A percentile compares a stretch with the other conserved stretches of the same genome.
These are phyloP conservation scores for Eragrostis nindensis DNA, from an alignment of 176 grass and related monocot species.

Conservation along the genomic window DNA sequence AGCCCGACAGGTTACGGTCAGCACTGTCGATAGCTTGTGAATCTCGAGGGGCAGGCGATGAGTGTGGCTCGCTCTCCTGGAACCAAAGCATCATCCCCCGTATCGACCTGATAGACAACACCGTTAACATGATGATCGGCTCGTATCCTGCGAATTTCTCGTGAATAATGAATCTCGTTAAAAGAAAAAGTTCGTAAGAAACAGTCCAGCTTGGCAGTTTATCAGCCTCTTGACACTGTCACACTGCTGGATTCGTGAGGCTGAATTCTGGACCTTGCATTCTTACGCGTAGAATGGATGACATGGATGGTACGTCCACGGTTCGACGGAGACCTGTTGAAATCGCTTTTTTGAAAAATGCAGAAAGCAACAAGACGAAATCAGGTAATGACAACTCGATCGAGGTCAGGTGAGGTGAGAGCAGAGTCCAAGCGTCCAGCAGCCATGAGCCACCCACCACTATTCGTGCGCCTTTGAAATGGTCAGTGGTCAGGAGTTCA, in stretches of 20 bases:
- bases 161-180: no score
- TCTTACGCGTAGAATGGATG: neutral
- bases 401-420: neutral
- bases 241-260: neutral
- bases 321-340: neutral
- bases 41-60: constrained; percentile 4
- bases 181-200: neutral
- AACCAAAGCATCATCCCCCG: no score
- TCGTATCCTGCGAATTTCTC: neutral
- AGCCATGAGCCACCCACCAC: neutral
- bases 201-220: neutral
- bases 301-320: neutral
- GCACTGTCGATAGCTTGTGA: neutral
- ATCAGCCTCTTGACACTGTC: neutral
- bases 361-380: neutral
- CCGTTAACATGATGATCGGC: neutral
- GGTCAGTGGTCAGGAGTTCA: constrained; percentile 31
- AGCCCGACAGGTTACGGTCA: neutral
- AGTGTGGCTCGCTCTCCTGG: no score
- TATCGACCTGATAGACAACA: neutral
- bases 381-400: neutral
- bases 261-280: neutral
- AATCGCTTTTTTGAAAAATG: neutral
- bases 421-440: constrained; percentile 5
- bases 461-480: constrained; percentile 17